These are phyloP conservation scores for Fomitiporia mediterranea DNA, from an alignment of 1,284 basidiomycete genomes.

Conservation along the genomic window DNA sequence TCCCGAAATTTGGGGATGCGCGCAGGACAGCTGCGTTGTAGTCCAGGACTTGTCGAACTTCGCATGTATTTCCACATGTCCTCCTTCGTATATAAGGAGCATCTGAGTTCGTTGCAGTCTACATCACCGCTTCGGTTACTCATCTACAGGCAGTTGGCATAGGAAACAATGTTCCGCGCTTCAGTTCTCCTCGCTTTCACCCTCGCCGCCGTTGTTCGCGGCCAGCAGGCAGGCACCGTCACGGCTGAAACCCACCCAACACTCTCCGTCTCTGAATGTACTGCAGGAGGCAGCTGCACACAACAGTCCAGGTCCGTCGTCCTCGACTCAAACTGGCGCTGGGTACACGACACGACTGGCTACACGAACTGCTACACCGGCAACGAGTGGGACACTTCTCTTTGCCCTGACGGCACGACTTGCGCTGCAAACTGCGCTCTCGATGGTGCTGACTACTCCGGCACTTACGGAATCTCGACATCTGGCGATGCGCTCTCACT, in stretches of 20 bases:
- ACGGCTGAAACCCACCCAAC: slow-evolving; percentile 39
- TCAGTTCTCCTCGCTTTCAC: slow-evolving; percentile 31
- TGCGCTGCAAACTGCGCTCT: slow-evolving; percentile 38
- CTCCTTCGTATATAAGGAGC: neutral
- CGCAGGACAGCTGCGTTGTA: neutral
- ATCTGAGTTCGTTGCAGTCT: too few species aligned
- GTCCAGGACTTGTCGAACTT: neutral
- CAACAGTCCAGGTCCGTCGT: slow-evolving; percentile 33
- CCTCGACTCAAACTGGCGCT: slow-evolving; percentile 52
- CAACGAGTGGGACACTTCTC: slow-evolving; percentile 43
- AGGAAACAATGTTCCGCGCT: slow-evolving; percentile 29
- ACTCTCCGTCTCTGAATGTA: slow-evolving; percentile 38
- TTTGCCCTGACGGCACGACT: slow-evolving; percentile 44
- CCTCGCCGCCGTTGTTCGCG: slow-evolving; percentile 32
- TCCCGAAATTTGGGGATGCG: neutral
- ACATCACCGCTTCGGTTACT: neutral
- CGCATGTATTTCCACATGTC: neutral
- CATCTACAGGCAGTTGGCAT: neutral
- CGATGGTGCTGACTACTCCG: slow-evolving; percentile 36
- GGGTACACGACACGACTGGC: slow-evolving; percentile 39
- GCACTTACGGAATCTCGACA: slow-evolving; percentile 41
- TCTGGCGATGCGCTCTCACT: slow-evolving; percentile 35
- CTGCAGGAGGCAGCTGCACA: slow-evolving; percentile 37
- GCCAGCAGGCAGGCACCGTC: slow-evolving; percentile 38
- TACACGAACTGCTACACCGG: slow-evolving; percentile 55